Conservation (phyloP, 1,284 basidiomycete species). For the Papiliotrema fonsecae region DNA sequence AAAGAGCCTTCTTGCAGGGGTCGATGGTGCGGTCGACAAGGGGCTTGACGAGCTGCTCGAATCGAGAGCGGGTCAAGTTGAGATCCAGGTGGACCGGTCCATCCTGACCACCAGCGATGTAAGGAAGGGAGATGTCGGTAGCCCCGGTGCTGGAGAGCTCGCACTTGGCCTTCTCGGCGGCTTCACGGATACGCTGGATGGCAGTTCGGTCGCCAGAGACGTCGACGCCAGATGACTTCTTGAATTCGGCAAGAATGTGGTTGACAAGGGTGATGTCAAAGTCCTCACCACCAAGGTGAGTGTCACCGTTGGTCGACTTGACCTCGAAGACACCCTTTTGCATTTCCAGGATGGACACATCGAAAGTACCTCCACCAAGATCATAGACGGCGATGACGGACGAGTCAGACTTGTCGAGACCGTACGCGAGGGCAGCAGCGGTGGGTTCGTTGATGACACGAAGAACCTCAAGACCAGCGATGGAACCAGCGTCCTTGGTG, state of each 20-base stretch:
- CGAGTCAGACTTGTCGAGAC: constrained; percentile 73
- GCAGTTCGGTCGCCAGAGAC: constrained; percentile 87
- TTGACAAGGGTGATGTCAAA: constrained; percentile 90
- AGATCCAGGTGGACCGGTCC: constrained; percentile 96
- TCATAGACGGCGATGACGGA: constrained; percentile 95
- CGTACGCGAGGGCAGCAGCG: constrained; percentile 94
- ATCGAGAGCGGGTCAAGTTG: constrained; percentile 80
- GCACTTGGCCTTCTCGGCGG: constrained; percentile 98
- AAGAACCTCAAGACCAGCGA: constrained; percentile 93
- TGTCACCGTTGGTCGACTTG: constrained; percentile 98
- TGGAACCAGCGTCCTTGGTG: constrained; percentile 94
- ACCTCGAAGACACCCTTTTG: constrained; percentile 99
- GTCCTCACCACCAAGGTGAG: constrained; percentile 97
- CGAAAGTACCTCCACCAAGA: constrained; percentile 89
- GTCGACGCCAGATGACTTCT: constrained; percentile 83
- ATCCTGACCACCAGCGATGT: constrained; percentile 90
- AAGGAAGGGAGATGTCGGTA: constrained; percentile 94
- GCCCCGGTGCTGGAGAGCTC: constrained; percentile 89
- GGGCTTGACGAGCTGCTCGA: constrained; percentile 77
- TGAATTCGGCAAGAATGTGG: constrained; percentile 84
- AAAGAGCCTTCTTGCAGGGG: constrained; percentile 95
- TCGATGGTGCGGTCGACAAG: constrained; percentile 87
- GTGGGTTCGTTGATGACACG: constrained; percentile 99
- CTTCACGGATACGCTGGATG: constrained; percentile 98
- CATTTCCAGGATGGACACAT: constrained; percentile 98